Percentiles rank a stretch among this genome's conserved stretches.
Evolutionary conservation across 805 yeast species (phyloP).

Genomic region (Clavispora santaluciae): DNA sequence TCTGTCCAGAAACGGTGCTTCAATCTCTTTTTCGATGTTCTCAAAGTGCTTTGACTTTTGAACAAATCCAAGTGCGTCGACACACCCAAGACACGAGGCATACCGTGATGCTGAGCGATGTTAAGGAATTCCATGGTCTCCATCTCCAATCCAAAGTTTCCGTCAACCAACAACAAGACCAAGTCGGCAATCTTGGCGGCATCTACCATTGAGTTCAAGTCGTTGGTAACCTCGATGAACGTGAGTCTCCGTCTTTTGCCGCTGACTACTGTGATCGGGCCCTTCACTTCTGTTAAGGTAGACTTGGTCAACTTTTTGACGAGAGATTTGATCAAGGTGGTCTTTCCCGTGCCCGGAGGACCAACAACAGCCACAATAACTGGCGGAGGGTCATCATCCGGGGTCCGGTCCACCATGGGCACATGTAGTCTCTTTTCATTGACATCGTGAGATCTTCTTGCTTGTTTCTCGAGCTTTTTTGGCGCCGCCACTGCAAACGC

Average conservation of each 20-base stretch:
- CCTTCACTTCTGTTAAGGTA: conserved; percentile 78
- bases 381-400: conserved; percentile 97
- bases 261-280: conserved; percentile 94
- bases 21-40: conserved; percentile 86
- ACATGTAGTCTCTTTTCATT: conserved; percentile 86
- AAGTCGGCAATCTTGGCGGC: conserved; percentile 93
- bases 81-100: conserved; percentile 94
- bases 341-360: conserved; percentile 98
- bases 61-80: conserved; percentile 94
- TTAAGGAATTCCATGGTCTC: conserved; percentile 98
- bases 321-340: conserved; percentile 85
- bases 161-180: conserved; percentile 85
- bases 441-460: conserved; percentile 77
- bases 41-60: conserved; percentile 80
- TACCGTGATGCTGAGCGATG: conserved; percentile 96
- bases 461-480: conserved; percentile 77
- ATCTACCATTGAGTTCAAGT: conserved; percentile 92
- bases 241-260: conserved; percentile 92
- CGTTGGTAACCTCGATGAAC: conserved; percentile 88
- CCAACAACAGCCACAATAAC: conserved; percentile 95
- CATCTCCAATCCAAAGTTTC: conserved; percentile 98
- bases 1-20: conserved; percentile 98
- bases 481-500: conserved; percentile 55
- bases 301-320: conserved; percentile 87
- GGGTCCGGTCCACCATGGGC: conserved; percentile 96